A percentile compares a stretch with the other conserved stretches of the same genome.
These are phyloP conservation scores for Pachysandra terminalis DNA, from an alignment of 164 flowering plant genomes.

Conservation along the genomic window DNA sequence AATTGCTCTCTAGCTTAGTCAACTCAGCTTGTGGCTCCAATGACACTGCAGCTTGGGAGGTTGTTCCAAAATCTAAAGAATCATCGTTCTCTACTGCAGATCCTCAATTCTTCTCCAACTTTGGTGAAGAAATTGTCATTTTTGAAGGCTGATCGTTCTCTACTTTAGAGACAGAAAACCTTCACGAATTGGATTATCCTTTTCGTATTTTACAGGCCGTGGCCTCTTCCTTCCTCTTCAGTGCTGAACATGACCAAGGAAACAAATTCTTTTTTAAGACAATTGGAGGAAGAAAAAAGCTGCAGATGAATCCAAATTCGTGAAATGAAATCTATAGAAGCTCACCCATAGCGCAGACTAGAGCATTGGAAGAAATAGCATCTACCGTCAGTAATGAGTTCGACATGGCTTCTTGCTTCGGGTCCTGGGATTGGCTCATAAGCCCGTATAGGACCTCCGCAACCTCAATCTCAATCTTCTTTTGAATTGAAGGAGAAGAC, in stretches of 20 bases:
- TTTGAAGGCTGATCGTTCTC: conserved; percentile 51
- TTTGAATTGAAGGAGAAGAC: conserved; percentile 39
- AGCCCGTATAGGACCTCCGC: conserved; percentile 91
- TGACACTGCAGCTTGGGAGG: conserved; percentile 11
- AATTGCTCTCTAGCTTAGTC: conserved; percentile 27
- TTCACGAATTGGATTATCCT: conserved; percentile 34
- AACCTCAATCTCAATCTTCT: conserved; percentile 92
- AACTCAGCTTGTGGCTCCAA: conserved; percentile 25
- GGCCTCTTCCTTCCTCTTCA: conserved; percentile 93
- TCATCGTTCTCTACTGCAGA: conserved; percentile 43
- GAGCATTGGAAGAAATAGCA: conserved; percentile 35
- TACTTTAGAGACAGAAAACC: conserved; percentile 21
- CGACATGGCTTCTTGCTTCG: conserved; percentile 42
- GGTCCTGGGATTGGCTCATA: conserved; percentile 69
- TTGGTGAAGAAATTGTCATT: conserved; percentile 39
- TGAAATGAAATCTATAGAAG: conserved; percentile 2
- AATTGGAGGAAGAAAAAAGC: neutral
- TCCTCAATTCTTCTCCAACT: conserved; percentile 40
- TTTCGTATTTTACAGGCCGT: conserved; percentile 58
- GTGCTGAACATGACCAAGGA: conserved; percentile 65
- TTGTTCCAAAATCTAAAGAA: conserved; percentile 27
- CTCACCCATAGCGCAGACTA: conserved; percentile 54
- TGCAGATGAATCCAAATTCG: neutral
- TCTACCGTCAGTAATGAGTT: conserved; percentile 31
- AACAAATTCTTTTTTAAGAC: neutral